phyloP scores from a whole-genome alignment of 1,284 basidiomycete genomes.

The Cutaneotrichosporon arboriforme region DNA sequence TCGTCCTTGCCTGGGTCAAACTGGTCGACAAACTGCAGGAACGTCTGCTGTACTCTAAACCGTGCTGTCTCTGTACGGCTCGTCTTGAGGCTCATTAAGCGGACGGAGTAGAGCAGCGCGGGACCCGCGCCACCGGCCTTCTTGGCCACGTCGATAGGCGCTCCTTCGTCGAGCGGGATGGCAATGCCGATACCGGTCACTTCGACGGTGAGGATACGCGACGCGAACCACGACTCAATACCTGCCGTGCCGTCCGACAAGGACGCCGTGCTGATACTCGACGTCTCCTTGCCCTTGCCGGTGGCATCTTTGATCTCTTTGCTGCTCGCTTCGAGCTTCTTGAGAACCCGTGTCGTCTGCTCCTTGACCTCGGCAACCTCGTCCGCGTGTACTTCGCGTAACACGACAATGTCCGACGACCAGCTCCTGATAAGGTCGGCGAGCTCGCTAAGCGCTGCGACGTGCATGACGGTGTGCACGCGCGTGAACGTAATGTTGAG shows the following conservation, averaged over 20 bases:
- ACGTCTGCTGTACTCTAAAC: conserved; percentile 64
- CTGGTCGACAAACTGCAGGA: conserved; percentile 76
- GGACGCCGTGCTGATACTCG: not conserved
- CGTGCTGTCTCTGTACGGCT: conserved; percentile 72
- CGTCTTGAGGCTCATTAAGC: conserved; percentile 64
- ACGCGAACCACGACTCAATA: conserved; percentile 58
- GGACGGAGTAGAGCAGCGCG: conserved; percentile 78
- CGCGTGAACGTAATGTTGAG: conserved; percentile 60
- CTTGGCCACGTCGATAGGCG: conserved; percentile 53
- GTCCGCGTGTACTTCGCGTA: conserved; percentile 64
- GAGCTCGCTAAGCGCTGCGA: conserved; percentile 78
- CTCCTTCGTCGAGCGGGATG: conserved; percentile 57
- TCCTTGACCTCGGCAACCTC: conserved; percentile 78
- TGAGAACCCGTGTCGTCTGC: conserved; percentile 64
- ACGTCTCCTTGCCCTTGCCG: not conserved
- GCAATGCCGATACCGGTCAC: conserved; percentile 73
- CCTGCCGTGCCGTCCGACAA: not conserved
- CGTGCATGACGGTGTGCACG: conserved; percentile 85
- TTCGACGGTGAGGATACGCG: conserved; percentile 60
- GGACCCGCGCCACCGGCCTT: conserved; percentile 54
- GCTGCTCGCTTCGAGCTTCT: conserved; percentile 35
- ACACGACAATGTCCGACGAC: conserved; percentile 65
- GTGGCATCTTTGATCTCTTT: not conserved
- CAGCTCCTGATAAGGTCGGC: conserved; percentile 75
- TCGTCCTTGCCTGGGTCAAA: conserved; percentile 66